Base-by-base conservation (phyloP, 1,284 basidiomycete species). In the Spongispora temasekensis region DNA sequence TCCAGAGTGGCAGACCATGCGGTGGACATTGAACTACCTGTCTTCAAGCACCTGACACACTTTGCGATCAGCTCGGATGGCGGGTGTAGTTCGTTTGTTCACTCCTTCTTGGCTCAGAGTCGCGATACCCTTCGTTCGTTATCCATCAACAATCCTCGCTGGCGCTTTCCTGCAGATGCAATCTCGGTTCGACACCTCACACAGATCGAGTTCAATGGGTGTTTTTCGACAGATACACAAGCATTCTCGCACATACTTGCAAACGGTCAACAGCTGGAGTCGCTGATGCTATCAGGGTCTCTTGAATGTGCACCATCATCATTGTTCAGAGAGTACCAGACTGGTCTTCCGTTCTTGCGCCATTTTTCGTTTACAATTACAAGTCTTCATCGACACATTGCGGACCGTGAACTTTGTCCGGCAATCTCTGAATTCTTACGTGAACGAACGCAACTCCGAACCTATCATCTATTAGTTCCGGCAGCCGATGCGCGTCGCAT, bases 391-490 rank as follows among this genome's bases (percentile, higher is more conserved):
- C 78, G 82, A 61, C 75, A 82, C 32, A 75, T 81, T 19, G 71
- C 75, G 30, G 88, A 89, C 67, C 76, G 79, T 19, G 86, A 86
- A 64, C 77, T 90, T 4, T 88, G 89, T 76, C 87, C 86, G 4
- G 81, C 88, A 7, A 79, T 90, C 51, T 79, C 84, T 4, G 86
- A 86, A 35, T 89, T 90, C 69, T 74, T 90, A 30, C 80, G 85
- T 9, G 82, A 82, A n/a, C 77, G 86, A 42, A 74, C 73, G n/a
- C 72, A 81, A 42, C 72, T 90, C 37, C 76, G 76, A 30, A 81
- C 81, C 1, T 78, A 90, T 40, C 77, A 81, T 53, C 77, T 89
- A 1, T 78, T 81, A 12, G 81, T 84, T 10, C 78, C 81, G 15
- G 76, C 77, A n/a, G 77, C 80, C 23, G 79, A 81, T 52, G 80